These are phyloP conservation scores for Xylogone sp. DNA, from an alignment of 2,329 filamentous ascomycete genomes.

Conservation along the genomic window DNA sequence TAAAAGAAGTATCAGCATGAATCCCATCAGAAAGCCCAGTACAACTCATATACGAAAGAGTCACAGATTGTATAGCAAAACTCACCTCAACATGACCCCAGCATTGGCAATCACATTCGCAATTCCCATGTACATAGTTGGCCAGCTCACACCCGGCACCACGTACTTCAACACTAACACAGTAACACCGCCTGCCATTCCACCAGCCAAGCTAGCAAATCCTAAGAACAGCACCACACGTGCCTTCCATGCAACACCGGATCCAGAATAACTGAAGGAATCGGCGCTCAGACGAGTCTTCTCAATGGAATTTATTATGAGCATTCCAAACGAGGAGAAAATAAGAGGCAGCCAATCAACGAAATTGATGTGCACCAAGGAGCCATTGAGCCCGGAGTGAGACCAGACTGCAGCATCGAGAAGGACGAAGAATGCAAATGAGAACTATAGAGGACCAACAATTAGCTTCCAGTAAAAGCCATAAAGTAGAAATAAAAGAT, in stretches of 20 bases:
- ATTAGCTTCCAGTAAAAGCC: not conserved
- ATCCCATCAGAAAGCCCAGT: not conserved
- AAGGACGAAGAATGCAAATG: conserved; percentile 65
- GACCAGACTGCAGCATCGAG: conserved; percentile 67
- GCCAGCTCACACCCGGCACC: conserved; percentile 53
- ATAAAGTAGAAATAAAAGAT: too few species aligned
- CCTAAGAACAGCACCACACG: conserved; percentile 64
- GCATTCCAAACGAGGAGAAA: conserved; percentile 64
- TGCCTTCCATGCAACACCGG: conserved; percentile 65
- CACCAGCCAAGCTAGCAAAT: conserved; percentile 61
- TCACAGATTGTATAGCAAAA: conserved; percentile 5
- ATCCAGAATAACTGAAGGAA: conserved; percentile 58
- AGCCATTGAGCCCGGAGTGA: conserved; percentile 55
- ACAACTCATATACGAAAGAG: not conserved
- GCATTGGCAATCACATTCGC: conserved; percentile 65
- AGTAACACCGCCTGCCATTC: conserved; percentile 66
- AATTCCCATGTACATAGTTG: conserved; percentile 60
- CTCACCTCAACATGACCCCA: conserved; percentile 57
- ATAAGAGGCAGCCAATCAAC: conserved; percentile 68
- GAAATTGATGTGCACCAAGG: conserved; percentile 60
- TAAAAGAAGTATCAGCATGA: conserved; percentile 9
- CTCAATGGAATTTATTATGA: conserved; percentile 69
- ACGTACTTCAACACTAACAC: conserved; percentile 64
- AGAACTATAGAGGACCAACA: conserved; percentile 45
- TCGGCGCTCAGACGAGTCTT: conserved; percentile 62